Evolutionary conservation across 139 green algal species (phyloP), one percentile per base, ranked within the genome.

Genomic region (Chlamydomonas asymmetrica): DNA sequence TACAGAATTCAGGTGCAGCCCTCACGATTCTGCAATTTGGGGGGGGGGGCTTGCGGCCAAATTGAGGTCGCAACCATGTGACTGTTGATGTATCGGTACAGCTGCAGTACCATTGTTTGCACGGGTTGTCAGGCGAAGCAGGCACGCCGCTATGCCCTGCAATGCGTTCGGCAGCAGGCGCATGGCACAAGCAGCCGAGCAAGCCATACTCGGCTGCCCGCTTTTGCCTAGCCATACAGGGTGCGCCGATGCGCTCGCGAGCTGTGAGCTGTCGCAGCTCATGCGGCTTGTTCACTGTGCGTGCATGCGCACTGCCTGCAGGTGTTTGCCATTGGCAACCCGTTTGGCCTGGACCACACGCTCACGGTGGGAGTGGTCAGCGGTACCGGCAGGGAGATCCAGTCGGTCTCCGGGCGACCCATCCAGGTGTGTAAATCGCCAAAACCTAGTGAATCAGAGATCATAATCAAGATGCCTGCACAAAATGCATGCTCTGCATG

Each of bases 241-340:
- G 13, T 52, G 45, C 13, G 45, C 13, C 13, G 18, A 52, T 25
- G 18, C 45, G 18, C 18, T 10, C 18, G 18, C 45, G 18, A 25
- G 18, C 13, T 16, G 18, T 25, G 45, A 16, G 43, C 38, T 45
- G 10, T 39, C 37, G 10, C 25, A 10, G 20, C 65, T 34, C 39
- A 25, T 56, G 29, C 68, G 66, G 49, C 35, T 56, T 27, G 9
- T 25, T 32, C 54, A 8, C 27, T 39, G 39, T 43, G 65, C 13
- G n/a, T n/a, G n/a, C n/a, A n/a, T n/a, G n/a, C n/a, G n/a, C n/a
- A n/a, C n/a, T n/a, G n/a, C n/a, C 91, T 72, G 65, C 75, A 81
- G 59, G 88, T 96, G 50, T 98, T 87, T 82, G 93, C 93, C n/a
- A 96, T 98, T 56, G 93, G 92, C 57, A 97, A 97, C 76, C 93